phyloP scores from a whole-genome alignment of 345 rosid species.

The Salix caprea region DNA sequence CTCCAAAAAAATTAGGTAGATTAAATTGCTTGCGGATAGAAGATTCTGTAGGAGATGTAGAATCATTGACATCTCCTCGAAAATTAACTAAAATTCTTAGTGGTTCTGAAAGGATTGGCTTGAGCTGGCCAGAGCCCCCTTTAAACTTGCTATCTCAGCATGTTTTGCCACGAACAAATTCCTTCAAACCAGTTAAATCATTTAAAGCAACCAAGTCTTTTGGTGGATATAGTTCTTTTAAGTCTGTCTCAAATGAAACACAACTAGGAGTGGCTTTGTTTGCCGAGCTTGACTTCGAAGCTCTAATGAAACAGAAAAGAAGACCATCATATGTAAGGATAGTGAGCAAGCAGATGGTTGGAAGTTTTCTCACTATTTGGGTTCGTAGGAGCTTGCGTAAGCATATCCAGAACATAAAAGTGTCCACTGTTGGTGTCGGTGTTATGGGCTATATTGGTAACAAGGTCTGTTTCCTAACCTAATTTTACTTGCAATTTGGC shows the following conservation, averaged over 20 bases:
- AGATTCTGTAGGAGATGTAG: constrained; percentile 19
- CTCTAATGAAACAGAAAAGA: constrained; percentile 64
- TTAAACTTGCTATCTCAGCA: constrained; percentile 56
- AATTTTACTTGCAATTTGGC: constrained; percentile 1
- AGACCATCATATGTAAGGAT: constrained; percentile 66
- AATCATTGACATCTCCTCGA: constrained; percentile 11
- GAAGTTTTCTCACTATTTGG: constrained; percentile 82
- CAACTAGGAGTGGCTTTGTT: constrained; percentile 45
- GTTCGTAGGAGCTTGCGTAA: constrained; percentile 80
- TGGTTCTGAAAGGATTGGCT: constrained; percentile 67
- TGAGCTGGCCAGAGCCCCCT: constrained; percentile 91
- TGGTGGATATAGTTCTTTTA: constrained; percentile 54
- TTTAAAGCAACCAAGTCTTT: constrained; percentile 52
- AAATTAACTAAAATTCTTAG: constrained; percentile 56
- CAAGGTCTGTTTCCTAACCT: constrained; percentile 51
- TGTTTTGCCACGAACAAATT: constrained; percentile 54
- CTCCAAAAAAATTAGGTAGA: constrained; percentile 59
- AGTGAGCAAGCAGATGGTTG: constrained; percentile 94
- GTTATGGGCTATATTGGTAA: constrained; percentile 97
- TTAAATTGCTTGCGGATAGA: constrained; percentile 53
- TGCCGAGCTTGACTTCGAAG: constrained; percentile 62
- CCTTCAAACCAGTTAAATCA: constrained; percentile 56
- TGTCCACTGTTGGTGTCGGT: constrained; percentile 91
- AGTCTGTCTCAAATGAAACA: constrained; percentile 38
- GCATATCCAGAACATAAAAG: constrained; percentile 74